A percentile compares a stretch with the other conserved stretches of the same genome.
phyloP scores from a whole-genome alignment of 2,329 filamentous ascomycete species.

The Elsinoe ampelina region DNA sequence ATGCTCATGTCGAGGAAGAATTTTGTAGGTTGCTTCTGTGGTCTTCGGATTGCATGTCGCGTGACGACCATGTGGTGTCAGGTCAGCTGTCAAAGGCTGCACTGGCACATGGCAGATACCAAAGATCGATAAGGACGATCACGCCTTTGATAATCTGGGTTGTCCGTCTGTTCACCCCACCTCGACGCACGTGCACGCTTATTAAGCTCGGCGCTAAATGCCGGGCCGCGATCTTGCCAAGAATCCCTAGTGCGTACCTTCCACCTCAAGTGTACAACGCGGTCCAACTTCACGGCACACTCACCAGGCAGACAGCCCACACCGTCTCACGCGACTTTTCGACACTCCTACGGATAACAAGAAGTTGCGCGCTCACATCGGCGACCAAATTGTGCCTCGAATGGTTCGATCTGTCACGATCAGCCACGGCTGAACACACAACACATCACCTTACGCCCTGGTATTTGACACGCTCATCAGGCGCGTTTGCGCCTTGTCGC shows the following conservation, averaged over 20 bases:
- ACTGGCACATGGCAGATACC: background rate
- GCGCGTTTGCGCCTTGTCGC: slow-evolving; percentile 10
- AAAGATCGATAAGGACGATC: background rate
- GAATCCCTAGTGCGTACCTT: background rate
- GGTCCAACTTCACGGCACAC: background rate
- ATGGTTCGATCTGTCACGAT: background rate
- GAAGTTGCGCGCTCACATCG: too few species aligned
- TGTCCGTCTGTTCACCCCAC: background rate
- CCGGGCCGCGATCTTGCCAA: slow-evolving; percentile 5
- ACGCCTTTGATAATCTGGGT: slow-evolving; percentile 5
- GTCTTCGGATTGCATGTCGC: too few species aligned
- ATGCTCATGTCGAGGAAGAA: too few species aligned
- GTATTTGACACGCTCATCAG: slow-evolving; percentile 4
- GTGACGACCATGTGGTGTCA: too few species aligned
- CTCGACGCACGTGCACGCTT: background rate
- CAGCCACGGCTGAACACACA: slow-evolving; percentile 11
- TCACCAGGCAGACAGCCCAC: background rate
- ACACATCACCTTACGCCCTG: background rate
- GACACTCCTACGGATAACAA: background rate
- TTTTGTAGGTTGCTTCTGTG: too few species aligned
- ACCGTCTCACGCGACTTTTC: background rate
- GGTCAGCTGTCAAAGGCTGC: too few species aligned
- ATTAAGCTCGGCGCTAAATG: background rate
- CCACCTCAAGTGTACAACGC: slow-evolving; percentile 12
- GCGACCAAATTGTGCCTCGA: background rate